Conservation (phyloP, 1,284 basidiomycete species). For the Farysia itapuensis region DNA sequence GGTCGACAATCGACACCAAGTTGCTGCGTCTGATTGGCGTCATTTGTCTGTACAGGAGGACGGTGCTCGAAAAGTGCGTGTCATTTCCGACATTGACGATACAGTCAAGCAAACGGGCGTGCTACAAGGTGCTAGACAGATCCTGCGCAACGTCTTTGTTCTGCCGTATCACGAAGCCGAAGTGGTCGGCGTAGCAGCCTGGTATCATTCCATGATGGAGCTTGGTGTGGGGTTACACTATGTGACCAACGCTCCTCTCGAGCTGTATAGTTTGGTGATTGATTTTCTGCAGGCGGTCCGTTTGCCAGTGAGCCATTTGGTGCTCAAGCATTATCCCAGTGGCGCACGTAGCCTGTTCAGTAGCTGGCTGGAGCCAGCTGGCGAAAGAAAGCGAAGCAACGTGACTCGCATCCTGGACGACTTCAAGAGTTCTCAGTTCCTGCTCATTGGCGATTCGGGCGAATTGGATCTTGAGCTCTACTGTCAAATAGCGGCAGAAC, state of each 20-base stretch:
- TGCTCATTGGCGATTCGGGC: conserved; percentile 54
- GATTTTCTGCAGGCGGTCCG: conserved; percentile 75
- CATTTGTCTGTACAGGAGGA: conserved; percentile 29
- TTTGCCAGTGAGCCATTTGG: conserved; percentile 67
- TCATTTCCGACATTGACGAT: conserved; percentile 93
- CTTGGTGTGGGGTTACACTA: conserved; percentile 39
- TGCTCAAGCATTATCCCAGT: conserved; percentile 44
- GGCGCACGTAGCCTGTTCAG: conserved; percentile 35
- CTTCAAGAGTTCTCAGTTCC: conserved; percentile 40
- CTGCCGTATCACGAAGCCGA: conserved; percentile 70
- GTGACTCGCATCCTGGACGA: conserved; percentile 40
- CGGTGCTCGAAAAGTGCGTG: conserved; percentile 56
- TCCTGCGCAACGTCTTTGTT: conserved; percentile 64
- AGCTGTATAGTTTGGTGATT: conserved; percentile 76
- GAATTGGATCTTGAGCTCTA: conserved; percentile 57
- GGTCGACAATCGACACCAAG: not conserved
- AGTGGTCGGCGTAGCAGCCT: conserved; percentile 79
- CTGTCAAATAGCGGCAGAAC: conserved; percentile 44
- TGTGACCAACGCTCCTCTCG: conserved; percentile 84
- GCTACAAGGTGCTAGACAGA: conserved; percentile 56
- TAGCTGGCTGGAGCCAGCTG: conserved; percentile 47
- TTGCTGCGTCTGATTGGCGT: conserved; percentile 9
- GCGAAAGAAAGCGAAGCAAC: conserved; percentile 41
- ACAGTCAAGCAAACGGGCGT: conserved; percentile 71
- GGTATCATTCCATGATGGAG: conserved; percentile 36